Conservation (phyloP, 805 yeast genomes). For the Isabelozyma heimii region DNA sequence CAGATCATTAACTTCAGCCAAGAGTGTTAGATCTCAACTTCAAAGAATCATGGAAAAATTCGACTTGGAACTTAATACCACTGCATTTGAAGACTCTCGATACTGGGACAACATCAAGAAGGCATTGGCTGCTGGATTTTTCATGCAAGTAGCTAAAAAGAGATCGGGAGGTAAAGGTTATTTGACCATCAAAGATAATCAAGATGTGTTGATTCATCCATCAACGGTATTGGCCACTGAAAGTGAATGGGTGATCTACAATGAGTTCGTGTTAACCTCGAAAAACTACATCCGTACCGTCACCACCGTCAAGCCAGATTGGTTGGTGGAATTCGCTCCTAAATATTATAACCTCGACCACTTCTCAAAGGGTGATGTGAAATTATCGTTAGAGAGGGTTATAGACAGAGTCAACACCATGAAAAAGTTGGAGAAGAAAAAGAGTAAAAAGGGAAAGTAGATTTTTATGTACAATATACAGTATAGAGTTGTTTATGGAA, state of each 20-base stretch:
- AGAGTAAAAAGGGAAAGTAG: conserved; percentile 4
- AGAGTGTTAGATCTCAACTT: conserved; percentile 80
- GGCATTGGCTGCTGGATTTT: conserved; percentile 89
- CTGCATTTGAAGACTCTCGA: conserved; percentile 54
- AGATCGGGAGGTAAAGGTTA: conserved; percentile 78
- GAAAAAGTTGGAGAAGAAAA: conserved; percentile 25
- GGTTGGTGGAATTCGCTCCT: conserved; percentile 84
- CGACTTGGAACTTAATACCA: conserved; percentile 69
- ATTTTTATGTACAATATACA: background rate
- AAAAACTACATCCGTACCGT: conserved; percentile 94
- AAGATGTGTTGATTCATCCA: conserved; percentile 93
- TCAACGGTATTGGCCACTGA: conserved; percentile 86
- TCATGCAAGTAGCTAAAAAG: conserved; percentile 97
- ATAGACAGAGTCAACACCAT: conserved; percentile 44
- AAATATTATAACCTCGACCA: conserved; percentile 61
- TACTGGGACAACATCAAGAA: conserved; percentile 80
- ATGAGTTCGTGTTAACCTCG: conserved; percentile 91
- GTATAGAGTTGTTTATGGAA: background rate
- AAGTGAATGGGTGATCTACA: conserved; percentile 90
- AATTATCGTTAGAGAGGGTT: conserved; percentile 64
- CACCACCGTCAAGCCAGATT: conserved; percentile 84
- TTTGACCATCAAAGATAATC: conserved; percentile 91
- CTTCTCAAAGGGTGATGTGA: conserved; percentile 70
- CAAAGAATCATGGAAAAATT: conserved; percentile 77
- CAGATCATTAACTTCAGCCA: conserved; percentile 83